Evolutionary conservation across 78 protist species (phyloP).

Genomic region (Protostelium mycophagum): DNA sequence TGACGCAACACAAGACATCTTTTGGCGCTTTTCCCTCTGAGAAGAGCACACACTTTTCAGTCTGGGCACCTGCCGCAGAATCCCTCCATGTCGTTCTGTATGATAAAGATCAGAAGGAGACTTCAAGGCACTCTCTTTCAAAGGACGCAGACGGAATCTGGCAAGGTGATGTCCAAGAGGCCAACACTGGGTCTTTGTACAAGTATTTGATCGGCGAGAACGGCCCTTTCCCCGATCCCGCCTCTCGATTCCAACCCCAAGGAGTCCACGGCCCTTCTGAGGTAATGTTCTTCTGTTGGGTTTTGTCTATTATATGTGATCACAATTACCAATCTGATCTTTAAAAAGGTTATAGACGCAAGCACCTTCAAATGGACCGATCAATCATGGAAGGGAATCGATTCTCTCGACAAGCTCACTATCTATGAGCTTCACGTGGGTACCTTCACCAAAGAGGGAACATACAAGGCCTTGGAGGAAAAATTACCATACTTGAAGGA

Average conservation of each 20-base stretch:
- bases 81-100: neutral
- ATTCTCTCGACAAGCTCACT: neutral
- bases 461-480: neutral
- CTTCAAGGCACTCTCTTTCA: neutral
- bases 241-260: neutral
- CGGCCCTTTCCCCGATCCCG: slow-evolving; percentile 1
- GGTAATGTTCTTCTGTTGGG: neutral
- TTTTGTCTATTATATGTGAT: too few relatives aligned
- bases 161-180: neutral
- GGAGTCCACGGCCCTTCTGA: neutral
- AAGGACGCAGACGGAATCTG: neutral
- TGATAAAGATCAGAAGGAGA: neutral
- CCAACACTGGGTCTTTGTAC: neutral
- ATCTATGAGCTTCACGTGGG: neutral
- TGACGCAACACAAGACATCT: neutral
- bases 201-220: neutral
- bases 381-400: neutral
- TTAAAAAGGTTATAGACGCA: neutral
- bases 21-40: neutral
- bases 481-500: neutral
- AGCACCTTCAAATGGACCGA: neutral
- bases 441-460: neutral
- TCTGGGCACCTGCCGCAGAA: neutral
- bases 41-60: neutral
- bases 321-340: neutral